Evolutionary conservation across 2,329 filamentous ascomycete species (phyloP), one percentile per base, ranked within the genome.

Genomic region (Ustilaginoidea virens): DNA sequence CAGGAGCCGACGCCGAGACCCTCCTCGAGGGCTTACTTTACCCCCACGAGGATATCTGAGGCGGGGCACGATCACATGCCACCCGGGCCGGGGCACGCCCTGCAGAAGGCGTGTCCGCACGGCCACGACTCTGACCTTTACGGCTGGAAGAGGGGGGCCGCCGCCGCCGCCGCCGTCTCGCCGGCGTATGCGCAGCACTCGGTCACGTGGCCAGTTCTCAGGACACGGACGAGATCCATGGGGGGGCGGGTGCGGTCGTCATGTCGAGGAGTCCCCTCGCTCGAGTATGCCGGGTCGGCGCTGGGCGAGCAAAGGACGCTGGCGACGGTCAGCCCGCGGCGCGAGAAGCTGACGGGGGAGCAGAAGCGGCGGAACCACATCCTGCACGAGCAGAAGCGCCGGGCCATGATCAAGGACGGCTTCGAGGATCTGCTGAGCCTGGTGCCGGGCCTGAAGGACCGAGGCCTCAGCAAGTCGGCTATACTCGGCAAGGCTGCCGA

Each of bases 341-440:
- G 26, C 3, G 23, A 29, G 12, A 33, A 23, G 10, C 15, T 27
- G 3, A 29, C 23, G 9, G 23, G 16, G 4, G 27, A 27, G 23
- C 30, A 33, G 5, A 33, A 29, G 30, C 21, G 30, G 8, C 26
- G 22, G 3, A 29, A 29, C 11, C 31, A 33, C 18, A 33, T 33
- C 7, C 27, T 29, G 4, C 31, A 33, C 5, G 27, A 29, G 27
- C 18, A 29, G 12, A 33, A 29, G 18, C 27, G 31, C 10, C 23
- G 31, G 3, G 31, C 31, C 5, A 23, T 29, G 17, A 29, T 33
- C 23, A 29, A 33, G 17, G 23, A 33, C 3, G 31, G 31, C 0
- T 33, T 29, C n/a, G 18, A 29, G 2, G 23, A 29, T 5, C 16
- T 33, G 6, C 27, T 29, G 14, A 22, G 23, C 2, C 14, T 29